A percentile compares a stretch with the other conserved stretches of the same genome.
phyloP scores from a whole-genome alignment of 140 eudicot genomes.

The Anethum foeniculum region DNA sequence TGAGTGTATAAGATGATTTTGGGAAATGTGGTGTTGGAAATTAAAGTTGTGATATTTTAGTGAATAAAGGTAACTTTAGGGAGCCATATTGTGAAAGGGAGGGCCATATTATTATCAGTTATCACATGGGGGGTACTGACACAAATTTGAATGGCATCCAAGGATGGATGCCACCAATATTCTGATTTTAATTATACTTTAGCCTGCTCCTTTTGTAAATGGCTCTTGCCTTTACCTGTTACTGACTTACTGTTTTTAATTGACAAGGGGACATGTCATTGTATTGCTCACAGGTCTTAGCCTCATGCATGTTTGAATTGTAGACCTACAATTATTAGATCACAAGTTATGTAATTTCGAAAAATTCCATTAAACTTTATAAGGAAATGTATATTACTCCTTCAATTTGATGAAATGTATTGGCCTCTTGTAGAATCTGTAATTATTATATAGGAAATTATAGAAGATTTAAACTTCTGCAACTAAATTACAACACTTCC shows the following conservation, averaged over 20 bases:
- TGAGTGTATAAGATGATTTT: not conserved
- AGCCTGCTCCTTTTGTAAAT: not conserved
- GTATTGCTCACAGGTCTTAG: not conserved
- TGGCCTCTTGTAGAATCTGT: too few species aligned
- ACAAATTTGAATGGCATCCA: slow-evolving; percentile 44
- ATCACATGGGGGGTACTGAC: slow-evolving; percentile 40
- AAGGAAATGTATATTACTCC: not conserved
- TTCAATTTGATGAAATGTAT: too few species aligned
- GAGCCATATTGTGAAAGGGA: slow-evolving; percentile 12
- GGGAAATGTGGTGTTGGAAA: slow-evolving; percentile 21
- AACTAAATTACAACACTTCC: too few species aligned
- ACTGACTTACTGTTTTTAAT: not conserved
- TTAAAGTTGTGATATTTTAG: not conserved
- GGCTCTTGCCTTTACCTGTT: not conserved
- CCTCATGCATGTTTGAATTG: not conserved
- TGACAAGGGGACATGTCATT: not conserved
- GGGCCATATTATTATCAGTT: slow-evolving; percentile 64
- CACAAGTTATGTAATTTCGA: not conserved
- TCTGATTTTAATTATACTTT: not conserved
- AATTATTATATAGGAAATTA: too few species aligned
- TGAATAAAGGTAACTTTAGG: slow-evolving; percentile 12
- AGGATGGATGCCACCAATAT: slow-evolving; percentile 35
- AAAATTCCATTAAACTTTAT: not conserved
- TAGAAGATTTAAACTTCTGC: too few species aligned
- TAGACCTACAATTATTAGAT: not conserved